Conservation (phyloP, 768 basidiomycete species). For the Boletales sp. region DNA sequence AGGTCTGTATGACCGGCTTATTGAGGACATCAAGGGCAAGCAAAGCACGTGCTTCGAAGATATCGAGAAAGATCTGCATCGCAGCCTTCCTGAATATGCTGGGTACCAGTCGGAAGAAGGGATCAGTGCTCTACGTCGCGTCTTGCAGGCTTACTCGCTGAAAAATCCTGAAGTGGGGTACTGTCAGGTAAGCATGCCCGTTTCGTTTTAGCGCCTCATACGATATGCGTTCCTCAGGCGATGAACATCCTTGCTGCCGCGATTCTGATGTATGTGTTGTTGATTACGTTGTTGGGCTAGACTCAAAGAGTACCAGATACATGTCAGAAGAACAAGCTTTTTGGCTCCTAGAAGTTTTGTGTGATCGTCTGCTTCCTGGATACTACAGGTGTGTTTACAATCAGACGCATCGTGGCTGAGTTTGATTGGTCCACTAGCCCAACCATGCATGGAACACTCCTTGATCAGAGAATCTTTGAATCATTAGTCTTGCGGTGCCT, state of each 20-base stretch:
- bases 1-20: constrained; percentile 71
- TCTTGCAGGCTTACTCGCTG: constrained; percentile 93
- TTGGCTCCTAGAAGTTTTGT: constrained; percentile 93
- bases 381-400: constrained; percentile 75
- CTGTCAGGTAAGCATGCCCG: constrained; percentile 62
- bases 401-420: not conserved
- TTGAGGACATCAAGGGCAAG: constrained; percentile 74
- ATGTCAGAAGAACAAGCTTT: constrained; percentile 99
- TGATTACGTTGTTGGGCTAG: not conserved
- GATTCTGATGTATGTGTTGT: constrained; percentile 71
- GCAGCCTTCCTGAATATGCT: constrained; percentile 94
- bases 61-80: constrained; percentile 96
- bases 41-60: constrained; percentile 92
- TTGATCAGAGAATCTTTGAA: constrained; percentile 99
- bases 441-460: constrained; percentile 97
- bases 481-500: constrained; percentile 85
- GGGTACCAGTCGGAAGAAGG: constrained; percentile 93
- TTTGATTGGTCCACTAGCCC: constrained; percentile 49
- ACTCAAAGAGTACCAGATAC: constrained; percentile 52
- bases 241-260: constrained; percentile 98
- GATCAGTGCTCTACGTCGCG: constrained; percentile 78
- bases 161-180: constrained; percentile 94
- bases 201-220: not conserved
- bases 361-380: constrained; percentile 92
- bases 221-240: constrained; percentile 46